phyloP scores from a whole-genome alignment of 768 basidiomycete species.

The Trichaptum fuscoviolaceum region DNA sequence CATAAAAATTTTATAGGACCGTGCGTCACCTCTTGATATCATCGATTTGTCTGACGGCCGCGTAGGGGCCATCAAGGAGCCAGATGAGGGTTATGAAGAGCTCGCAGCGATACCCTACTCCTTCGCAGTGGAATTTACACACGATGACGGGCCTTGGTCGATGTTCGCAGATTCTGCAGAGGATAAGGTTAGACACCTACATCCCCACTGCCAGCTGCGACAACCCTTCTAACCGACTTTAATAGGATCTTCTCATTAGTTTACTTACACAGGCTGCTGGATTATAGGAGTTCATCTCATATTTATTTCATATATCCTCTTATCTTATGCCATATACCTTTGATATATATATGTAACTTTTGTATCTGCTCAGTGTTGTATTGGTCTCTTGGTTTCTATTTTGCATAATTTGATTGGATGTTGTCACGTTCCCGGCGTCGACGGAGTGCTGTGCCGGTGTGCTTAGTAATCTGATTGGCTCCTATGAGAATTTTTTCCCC shows the following conservation, averaged over 20 bases:
- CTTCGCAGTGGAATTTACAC: conserved; percentile 58
- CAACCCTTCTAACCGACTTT: background rate
- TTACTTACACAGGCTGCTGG: background rate
- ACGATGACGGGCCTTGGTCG: conserved; percentile 44
- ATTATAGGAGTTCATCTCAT: background rate
- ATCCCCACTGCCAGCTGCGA: background rate
- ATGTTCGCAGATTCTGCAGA: conserved; percentile 59
- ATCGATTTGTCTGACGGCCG: conserved; percentile 40
- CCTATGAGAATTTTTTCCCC: conserved; percentile 1
- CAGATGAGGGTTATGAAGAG: conserved; percentile 65
- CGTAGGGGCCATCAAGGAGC: conserved; percentile 47
- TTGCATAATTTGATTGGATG: background rate
- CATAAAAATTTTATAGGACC: conserved; percentile 23
- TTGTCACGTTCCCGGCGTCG: background rate
- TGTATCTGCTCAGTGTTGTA: background rate
- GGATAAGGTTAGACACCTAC: conserved; percentile 43
- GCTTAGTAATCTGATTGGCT: conserved; percentile 1
- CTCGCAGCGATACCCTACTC: conserved; percentile 60
- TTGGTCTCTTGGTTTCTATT: background rate
- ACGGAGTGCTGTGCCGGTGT: background rate
- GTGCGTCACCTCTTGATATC: conserved; percentile 23
- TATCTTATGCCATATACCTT: background rate
- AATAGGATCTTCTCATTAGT: conserved; percentile 1
- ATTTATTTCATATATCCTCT: background rate
- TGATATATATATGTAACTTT: background rate